These are phyloP conservation scores for Clavispora phyllophila DNA, from an alignment of 805 yeast species.

Conservation along the genomic window DNA sequence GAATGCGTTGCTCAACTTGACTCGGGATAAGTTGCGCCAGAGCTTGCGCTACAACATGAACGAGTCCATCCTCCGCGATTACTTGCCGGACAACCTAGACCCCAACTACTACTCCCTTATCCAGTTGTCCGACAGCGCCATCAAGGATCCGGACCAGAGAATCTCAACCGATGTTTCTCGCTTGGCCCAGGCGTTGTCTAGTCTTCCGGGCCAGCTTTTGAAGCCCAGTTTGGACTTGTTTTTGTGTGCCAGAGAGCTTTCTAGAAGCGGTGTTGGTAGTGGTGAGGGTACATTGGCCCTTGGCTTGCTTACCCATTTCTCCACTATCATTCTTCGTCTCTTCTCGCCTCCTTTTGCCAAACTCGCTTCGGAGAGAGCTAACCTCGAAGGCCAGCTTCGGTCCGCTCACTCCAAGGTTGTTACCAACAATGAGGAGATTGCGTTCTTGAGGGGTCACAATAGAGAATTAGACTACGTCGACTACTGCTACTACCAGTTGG, in stretches of 20 bases:
- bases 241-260: slow-evolving; percentile 73
- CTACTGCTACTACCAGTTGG: slow-evolving; percentile 74
- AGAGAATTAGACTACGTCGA: slow-evolving; percentile 77
- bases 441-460: slow-evolving; percentile 73
- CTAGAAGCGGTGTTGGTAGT: slow-evolving; percentile 59
- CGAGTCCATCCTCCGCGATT: slow-evolving; percentile 56
- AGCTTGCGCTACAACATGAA: slow-evolving; percentile 63
- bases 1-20: slow-evolving; percentile 62
- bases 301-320: slow-evolving; percentile 75
- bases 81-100: slow-evolving; percentile 63
- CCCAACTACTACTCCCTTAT: slow-evolving; percentile 72
- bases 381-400: slow-evolving; percentile 80
- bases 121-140: slow-evolving; percentile 47
- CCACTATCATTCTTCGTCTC: slow-evolving; percentile 66
- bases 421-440: slow-evolving; percentile 79
- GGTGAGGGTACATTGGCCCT: slow-evolving; percentile 76
- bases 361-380: slow-evolving; percentile 68
- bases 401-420: slow-evolving; percentile 78
- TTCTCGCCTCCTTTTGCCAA: slow-evolving; percentile 90
- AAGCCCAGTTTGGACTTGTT: slow-evolving; percentile 79
- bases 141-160: slow-evolving; percentile 77
- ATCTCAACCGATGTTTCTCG: slow-evolving; percentile 76
- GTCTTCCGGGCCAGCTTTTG: slow-evolving; percentile 75
- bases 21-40: slow-evolving; percentile 53
- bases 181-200: slow-evolving; percentile 64